phyloP scores from a whole-genome alignment of 805 yeast species.

The Yamadazyma nakazawae region DNA sequence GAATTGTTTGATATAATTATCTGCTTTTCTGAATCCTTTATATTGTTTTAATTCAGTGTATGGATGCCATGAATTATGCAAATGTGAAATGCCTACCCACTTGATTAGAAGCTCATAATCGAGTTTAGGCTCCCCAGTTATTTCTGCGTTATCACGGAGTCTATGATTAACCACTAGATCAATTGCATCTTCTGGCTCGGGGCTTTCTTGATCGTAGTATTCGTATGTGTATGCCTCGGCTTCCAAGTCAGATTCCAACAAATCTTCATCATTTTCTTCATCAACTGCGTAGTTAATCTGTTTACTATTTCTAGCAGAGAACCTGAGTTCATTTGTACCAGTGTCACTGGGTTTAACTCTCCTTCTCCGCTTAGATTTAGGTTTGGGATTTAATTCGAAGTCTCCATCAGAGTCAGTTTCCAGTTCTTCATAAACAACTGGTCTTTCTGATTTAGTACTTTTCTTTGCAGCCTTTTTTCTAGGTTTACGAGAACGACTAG shows the following conservation, averaged over 20 bases:
- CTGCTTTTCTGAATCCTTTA: slow-evolving; percentile 82
- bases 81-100: slow-evolving; percentile 85
- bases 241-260: slow-evolving; percentile 43
- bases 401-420: slow-evolving; percentile 8
- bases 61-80: slow-evolving; percentile 93
- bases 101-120: slow-evolving; percentile 64
- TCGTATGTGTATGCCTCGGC: slow-evolving; percentile 33
- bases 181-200: slow-evolving; percentile 31
- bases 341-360: neutral
- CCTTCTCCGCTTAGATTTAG: slow-evolving; percentile 8
- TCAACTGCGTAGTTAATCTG: slow-evolving; percentile 78
- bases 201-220: slow-evolving; percentile 27
- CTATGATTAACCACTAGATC: slow-evolving; percentile 43
- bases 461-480: slow-evolving; percentile 14
- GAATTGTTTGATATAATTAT: slow-evolving; percentile 80
- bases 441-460: neutral
- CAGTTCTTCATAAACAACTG: neutral
- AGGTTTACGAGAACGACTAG: slow-evolving; percentile 2
- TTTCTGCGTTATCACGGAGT: slow-evolving; percentile 30
- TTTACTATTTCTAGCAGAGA: slow-evolving; percentile 67
- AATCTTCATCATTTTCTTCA: slow-evolving; percentile 57
- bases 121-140: slow-evolving; percentile 53
- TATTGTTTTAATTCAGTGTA: slow-evolving; percentile 49
- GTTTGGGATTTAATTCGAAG: slow-evolving; percentile 4
- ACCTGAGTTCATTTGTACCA: slow-evolving; percentile 52